A percentile compares a stretch with the other conserved stretches of the same genome.
Conservation (phyloP, 1,284 basidiomycete genomes). For the Ustanciosporium gigantosporum region DNA sequence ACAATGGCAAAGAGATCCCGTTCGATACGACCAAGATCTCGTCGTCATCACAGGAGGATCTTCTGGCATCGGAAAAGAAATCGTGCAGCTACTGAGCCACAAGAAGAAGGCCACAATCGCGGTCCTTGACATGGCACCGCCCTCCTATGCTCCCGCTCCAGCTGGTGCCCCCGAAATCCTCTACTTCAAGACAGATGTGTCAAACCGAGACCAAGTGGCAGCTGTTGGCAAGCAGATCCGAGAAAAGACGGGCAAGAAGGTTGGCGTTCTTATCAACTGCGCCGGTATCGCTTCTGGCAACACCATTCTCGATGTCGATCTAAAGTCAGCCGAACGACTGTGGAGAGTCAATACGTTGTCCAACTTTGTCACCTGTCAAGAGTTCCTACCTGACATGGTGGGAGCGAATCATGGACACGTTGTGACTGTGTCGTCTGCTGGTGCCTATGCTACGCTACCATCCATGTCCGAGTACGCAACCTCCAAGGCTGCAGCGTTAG, state of each 20-base stretch:
- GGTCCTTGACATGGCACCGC: constrained; percentile 56
- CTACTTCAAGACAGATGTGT: constrained; percentile 58
- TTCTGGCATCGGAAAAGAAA: constrained; percentile 56
- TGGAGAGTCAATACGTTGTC: constrained; percentile 56
- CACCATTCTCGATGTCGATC: constrained; percentile 47
- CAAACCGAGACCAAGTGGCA: constrained; percentile 43
- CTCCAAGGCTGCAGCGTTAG: constrained; percentile 54
- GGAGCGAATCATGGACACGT: constrained; percentile 57
- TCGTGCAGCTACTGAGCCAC: constrained; percentile 52
- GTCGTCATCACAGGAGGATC: constrained; percentile 58
- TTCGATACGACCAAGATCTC: constrained; percentile 52
- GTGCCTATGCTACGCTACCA: constrained; percentile 49
- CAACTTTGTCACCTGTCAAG: constrained; percentile 51
- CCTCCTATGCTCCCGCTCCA: constrained; percentile 49
- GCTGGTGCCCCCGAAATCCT: constrained; percentile 54
- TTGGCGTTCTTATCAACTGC: constrained; percentile 54
- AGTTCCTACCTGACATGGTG: constrained; percentile 57
- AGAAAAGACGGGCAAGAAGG: constrained; percentile 31
- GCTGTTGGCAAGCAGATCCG: constrained; percentile 46
- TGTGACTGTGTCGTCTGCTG: constrained; percentile 52
- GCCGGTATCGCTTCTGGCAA: constrained; percentile 56
- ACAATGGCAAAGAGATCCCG: constrained; percentile 38
- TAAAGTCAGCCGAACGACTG: constrained; percentile 29
- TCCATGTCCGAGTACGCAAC: constrained; percentile 55
- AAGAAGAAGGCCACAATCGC: constrained; percentile 49